Evolutionary conservation across 2,329 filamentous ascomycete genomes (phyloP).

Genomic region (Exophiala sp.): DNA sequence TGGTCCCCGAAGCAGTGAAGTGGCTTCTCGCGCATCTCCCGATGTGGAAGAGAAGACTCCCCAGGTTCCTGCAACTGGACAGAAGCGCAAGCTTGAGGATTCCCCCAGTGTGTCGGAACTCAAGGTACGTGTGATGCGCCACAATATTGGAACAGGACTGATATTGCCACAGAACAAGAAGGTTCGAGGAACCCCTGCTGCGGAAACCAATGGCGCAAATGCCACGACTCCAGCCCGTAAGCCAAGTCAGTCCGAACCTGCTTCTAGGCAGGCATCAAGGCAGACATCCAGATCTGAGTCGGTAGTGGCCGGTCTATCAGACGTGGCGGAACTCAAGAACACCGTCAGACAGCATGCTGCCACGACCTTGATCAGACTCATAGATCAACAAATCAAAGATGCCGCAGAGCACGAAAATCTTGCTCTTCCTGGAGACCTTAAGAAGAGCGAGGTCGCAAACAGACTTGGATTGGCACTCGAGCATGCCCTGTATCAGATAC

Average conservation of each 20-base stretch:
- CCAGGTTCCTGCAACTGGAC: constrained; percentile 29
- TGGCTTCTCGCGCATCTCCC: constrained; percentile 43
- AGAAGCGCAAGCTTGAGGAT: constrained; percentile 44
- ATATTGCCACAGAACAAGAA: constrained; percentile 29
- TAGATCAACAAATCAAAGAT: constrained; percentile 59
- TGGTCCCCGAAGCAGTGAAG: constrained; percentile 61
- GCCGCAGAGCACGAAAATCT: constrained; percentile 62
- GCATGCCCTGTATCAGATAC: constrained; percentile 55
- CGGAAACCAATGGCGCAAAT: constrained; percentile 25
- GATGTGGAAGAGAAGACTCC: constrained; percentile 31
- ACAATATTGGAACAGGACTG: constrained; percentile 24
- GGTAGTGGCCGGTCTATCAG: constrained; percentile 32
- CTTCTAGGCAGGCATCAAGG: constrained; percentile 31
- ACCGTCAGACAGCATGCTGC: constrained; percentile 62
- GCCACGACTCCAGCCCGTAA: constrained; percentile 33
- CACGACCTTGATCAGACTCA: constrained; percentile 62
- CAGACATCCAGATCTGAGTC: constrained; percentile 32
- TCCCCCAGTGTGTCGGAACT: constrained; percentile 29
- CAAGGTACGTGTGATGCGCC: constrained; percentile 16
- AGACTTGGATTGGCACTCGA: constrained; percentile 74
- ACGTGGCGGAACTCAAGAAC: constrained; percentile 51
- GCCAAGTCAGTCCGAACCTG: constrained; percentile 31
- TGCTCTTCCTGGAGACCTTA: constrained; percentile 57
- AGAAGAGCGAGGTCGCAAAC: constrained; percentile 59
- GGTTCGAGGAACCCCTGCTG: constrained; percentile 25